A percentile compares a stretch with the other conserved stretches of the same genome.
These are phyloP conservation scores for Fusarium abutilonis DNA, from an alignment of 2,329 filamentous ascomycete genomes.

Conservation along the genomic window DNA sequence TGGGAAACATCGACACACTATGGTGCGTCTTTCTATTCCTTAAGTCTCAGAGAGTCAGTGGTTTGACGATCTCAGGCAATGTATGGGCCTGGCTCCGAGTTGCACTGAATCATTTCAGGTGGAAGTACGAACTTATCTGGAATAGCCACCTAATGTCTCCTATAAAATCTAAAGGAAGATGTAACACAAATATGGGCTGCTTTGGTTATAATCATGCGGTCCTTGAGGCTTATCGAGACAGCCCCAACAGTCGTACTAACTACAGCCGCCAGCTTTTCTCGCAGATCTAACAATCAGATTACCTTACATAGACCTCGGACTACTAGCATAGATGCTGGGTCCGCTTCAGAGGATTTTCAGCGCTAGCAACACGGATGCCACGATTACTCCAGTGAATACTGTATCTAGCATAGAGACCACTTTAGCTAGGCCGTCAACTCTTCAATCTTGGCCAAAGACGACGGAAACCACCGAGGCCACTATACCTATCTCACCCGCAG, in stretches of 20 bases:
- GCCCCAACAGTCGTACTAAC: background rate
- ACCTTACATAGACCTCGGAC: background rate
- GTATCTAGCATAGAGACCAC: too few relatives aligned
- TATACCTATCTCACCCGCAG: background rate
- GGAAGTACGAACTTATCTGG: conserved; percentile 1
- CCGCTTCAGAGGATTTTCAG: background rate
- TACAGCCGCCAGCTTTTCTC: background rate
- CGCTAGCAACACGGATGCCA: too few relatives aligned
- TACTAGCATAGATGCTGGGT: background rate
- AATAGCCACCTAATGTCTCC: too few relatives aligned
- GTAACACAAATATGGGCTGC: background rate
- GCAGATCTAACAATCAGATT: background rate
- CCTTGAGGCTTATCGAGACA: background rate
- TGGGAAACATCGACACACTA: background rate
- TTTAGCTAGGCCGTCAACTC: too few relatives aligned
- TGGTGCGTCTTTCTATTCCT: background rate
- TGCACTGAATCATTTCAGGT: conserved; percentile 7
- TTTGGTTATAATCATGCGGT: background rate
- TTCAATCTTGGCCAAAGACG: too few relatives aligned
- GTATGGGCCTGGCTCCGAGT: conserved; percentile 4
- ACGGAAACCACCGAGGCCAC: background rate
- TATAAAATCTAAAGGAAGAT: too few relatives aligned
- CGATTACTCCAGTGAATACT: too few relatives aligned
- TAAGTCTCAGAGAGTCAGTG: background rate
- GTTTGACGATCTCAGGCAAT: conserved; percentile 7